Base-by-base conservation (phyloP, 1,139 yeast genomes). In the Candida sanyaensis region DNA sequence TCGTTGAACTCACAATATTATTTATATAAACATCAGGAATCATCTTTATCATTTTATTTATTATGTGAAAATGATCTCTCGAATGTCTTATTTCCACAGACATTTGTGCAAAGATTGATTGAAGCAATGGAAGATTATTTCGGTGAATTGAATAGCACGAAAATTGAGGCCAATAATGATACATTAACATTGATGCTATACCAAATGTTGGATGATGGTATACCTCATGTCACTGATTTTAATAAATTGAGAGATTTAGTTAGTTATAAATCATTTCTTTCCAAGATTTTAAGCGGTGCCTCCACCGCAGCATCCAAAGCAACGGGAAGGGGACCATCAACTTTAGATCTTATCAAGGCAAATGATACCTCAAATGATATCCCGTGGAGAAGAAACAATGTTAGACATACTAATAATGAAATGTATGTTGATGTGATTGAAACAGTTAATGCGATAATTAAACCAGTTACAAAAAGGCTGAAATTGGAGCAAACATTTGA, bases 381-480 rank as follows among this genome's bases (percentile, higher is more conserved):
- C 9, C 93, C 95, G 1, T 90, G 97, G 97, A 76, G 96, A 58
- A 70, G 83, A 43, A 65, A 84, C 6, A 78, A 81, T 51, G 84
- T 86, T 10, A 77, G 78, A 50, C 81, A 87, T 63, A 76, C 88
- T 5, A 84, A 82, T 54, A 88, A 90, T 62, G 97, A 91, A 65
- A 77, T 91, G 68, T 88, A 83, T 63, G 86, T 91, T 8, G 97
- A 91, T 64, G 65, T 91, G 5, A 69, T 75, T 5, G 97, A 90
- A 62, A 70, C 77, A 0, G 65, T 88, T 17, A 75, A 71, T 53
- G 75, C 80, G 37, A 71, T 77, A 31, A 69, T 72, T 36, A 63
- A 64, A 45, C 71, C 72, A n/a, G 49, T 54, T 12, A 32, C 52
- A 5, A 57, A 51, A 38, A 49, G 49, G 6, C n/a, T 41, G 49